These are phyloP conservation scores for Choricystis sp. DNA, from an alignment of 139 green algal genomes.

Conservation along the genomic window DNA sequence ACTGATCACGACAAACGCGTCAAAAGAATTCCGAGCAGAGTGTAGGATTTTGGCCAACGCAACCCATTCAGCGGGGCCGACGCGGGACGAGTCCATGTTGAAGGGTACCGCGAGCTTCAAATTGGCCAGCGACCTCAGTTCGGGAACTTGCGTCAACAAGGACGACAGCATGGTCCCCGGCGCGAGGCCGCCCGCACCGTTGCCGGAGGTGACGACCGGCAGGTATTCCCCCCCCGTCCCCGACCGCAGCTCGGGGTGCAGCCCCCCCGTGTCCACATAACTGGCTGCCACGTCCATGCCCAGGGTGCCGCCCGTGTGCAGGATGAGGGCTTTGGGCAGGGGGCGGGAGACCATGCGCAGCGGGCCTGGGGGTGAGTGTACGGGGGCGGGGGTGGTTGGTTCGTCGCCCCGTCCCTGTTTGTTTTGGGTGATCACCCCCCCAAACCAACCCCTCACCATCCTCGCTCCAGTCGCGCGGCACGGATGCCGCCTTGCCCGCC, in stretches of 20 bases:
- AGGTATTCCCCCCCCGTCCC: slow-evolving; percentile 45
- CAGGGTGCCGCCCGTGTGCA: slow-evolving; percentile 74
- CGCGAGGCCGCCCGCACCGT: slow-evolving; percentile 6
- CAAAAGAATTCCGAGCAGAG: slow-evolving; percentile 29
- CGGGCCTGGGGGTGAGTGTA: too few species aligned
- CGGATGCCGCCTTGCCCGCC: too few species aligned
- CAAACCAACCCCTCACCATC: too few species aligned
- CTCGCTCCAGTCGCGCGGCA: too few species aligned
- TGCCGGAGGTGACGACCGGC: slow-evolving; percentile 3
- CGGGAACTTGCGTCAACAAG: slow-evolving; percentile 45
- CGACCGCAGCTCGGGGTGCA: slow-evolving; percentile 20
- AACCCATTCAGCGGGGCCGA: slow-evolving; percentile 55
- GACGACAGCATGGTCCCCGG: slow-evolving; percentile 30
- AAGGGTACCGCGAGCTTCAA: slow-evolving; percentile 45
- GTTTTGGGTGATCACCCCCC: too few species aligned
- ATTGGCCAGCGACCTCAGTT: slow-evolving; percentile 61
- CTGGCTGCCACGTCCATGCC: slow-evolving; percentile 47
- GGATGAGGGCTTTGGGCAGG: slow-evolving; percentile 54
- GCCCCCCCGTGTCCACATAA: slow-evolving; percentile 16
- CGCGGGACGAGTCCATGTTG: slow-evolving; percentile 46
- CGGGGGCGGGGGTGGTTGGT: too few species aligned
- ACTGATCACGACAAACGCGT: slow-evolving; percentile 54
- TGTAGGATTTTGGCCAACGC: slow-evolving; percentile 35
- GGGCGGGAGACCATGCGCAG: slow-evolving; percentile 40
- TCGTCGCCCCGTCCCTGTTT: too few species aligned